These are phyloP conservation scores for Dimargaris cristalligena DNA, from an alignment of 192 early-diverging fungal genomes.

Conservation along the genomic window DNA sequence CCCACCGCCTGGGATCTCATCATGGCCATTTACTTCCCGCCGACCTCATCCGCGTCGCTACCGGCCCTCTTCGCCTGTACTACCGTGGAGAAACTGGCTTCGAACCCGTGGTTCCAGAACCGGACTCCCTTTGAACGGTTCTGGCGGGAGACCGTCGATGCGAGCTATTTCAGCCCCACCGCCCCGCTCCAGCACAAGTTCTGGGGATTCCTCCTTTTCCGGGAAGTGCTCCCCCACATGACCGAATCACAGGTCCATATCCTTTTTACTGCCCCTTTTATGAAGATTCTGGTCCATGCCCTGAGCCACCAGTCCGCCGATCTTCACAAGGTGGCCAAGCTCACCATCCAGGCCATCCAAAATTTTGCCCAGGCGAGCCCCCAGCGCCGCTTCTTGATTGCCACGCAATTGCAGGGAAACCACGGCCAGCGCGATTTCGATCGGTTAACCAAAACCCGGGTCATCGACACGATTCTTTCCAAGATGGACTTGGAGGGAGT, in stretches of 20 bases:
- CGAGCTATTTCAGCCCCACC: neutral
- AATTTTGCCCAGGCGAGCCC: conserved; percentile 11
- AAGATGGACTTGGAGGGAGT: conserved; percentile 52
- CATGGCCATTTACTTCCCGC: conserved; percentile 35
- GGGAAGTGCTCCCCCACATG: neutral
- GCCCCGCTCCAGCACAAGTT: neutral
- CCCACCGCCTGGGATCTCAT: conserved; percentile 69
- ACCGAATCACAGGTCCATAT: neutral
- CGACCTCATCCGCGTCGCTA: no score
- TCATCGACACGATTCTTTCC: conserved; percentile 57
- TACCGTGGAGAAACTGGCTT: no score
- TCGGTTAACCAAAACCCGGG: conserved; percentile 64
- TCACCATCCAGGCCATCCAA: neutral
- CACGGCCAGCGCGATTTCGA: no score
- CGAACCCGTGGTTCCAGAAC: conserved; percentile 13
- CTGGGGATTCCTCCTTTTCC: neutral
- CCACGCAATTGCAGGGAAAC: conserved; percentile 69
- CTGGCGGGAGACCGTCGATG: conserved; percentile 64
- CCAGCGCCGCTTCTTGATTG: conserved; percentile 52
- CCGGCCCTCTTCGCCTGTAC: no score
- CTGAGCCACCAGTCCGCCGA: neutral
- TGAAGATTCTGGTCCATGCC: neutral
- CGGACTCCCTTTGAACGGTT: conserved; percentile 48
- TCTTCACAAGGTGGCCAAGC: neutral
- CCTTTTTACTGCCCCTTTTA: neutral